phyloP scores from a whole-genome alignment of 176 grass and related monocot genomes.

The Eleusine indica region DNA sequence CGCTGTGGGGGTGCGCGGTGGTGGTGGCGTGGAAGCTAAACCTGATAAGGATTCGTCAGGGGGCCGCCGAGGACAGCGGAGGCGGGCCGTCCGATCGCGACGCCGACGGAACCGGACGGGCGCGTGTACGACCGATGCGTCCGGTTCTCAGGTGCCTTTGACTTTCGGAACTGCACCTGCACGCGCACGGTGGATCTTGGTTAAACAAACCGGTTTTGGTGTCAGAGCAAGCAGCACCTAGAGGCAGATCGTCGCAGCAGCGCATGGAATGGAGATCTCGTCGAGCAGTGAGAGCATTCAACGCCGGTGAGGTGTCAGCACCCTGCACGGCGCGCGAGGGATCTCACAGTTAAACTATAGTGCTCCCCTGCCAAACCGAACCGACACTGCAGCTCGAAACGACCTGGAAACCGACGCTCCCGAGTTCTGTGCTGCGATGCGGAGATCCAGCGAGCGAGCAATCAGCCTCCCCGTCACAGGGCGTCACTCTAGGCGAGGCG shows the following conservation, averaged over 20 bases:
- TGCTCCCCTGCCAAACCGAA: not conserved
- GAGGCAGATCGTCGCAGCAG: not conserved
- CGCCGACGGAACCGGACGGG: not conserved
- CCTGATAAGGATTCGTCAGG: constrained; percentile 7
- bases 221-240: constrained; percentile 3
- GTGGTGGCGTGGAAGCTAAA: constrained; percentile 23
- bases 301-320: not conserved
- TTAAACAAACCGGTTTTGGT: not conserved
- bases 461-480: not conserved
- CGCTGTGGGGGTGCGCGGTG: not conserved
- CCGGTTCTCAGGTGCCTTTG: constrained; percentile 9
- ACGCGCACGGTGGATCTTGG: not conserved
- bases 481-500: not conserved
- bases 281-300: not conserved
- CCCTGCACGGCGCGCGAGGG: not conserved
- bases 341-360: not conserved
- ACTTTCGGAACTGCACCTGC: not conserved
- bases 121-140: constrained; percentile 11
- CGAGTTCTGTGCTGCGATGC: not conserved
- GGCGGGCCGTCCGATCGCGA: constrained; percentile 18
- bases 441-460: not conserved
- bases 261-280: not conserved
- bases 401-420: not conserved
- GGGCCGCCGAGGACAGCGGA: not conserved
- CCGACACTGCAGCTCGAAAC: not conserved